Evolutionary conservation across 257 asterid species (phyloP), one percentile per base, ranked within the genome.

Genomic region (Linderniella brevidens): DNA sequence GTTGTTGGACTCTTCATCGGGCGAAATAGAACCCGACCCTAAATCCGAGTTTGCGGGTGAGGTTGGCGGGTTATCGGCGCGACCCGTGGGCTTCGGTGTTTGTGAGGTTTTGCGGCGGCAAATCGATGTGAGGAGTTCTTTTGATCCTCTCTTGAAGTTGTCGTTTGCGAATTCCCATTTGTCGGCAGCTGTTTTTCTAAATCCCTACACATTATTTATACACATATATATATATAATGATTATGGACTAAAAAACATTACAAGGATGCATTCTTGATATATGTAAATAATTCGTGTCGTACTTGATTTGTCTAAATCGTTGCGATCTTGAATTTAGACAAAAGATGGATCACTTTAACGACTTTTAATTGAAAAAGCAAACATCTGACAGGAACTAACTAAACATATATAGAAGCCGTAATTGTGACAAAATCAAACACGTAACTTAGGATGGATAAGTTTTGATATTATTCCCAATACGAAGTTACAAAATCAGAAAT

Each of bases 111-210:
- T 86, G 39, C 94, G 73, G 17, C 97, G 94, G 8, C 76, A 78
- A 42, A 86, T 86, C 11, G 60, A 67, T 0, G 67, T 55, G 32
- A 86, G 85, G 46, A 86, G 80, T 44, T 77, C 87, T 17, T 66
- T 71, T 4, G 75, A 66, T 14, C 77, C 94, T 47, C 79, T 80
- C 72, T 62, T 65, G 69, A 86, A 86, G 57, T 70, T 56, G 13
- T 82, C 93, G 44, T 82, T 86, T 25, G 94, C 93, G 12, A 86
- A 86, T 59, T 86, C 97, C 97, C 97, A 86, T 44, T 82, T 82
- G 61, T 86, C 93, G 0, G 94, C 92, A 44, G 77, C 92, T 0
- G 61, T 79, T 52, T 86, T 86, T 0, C 93, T 65, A 18, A 86
- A 86, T 17, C 97, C 97, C 97, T 86, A 66, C 12, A 3, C 15